Base-by-base conservation (phyloP, 1,139 yeast genomes). In the Williopsis jadinii region DNA sequence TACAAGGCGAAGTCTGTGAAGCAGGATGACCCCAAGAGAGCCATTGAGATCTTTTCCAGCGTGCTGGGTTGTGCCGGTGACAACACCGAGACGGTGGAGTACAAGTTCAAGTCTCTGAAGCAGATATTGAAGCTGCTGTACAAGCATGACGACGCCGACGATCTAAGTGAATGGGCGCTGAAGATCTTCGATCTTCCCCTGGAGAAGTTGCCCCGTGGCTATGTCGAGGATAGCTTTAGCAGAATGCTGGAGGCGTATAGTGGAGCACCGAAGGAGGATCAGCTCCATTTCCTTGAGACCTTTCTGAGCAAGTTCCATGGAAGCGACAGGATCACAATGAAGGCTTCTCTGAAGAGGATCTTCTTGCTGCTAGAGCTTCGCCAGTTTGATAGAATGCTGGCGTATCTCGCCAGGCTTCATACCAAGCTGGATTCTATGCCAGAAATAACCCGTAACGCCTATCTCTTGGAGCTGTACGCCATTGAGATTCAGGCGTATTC, bases 1-100 rank as follows among this genome's bases (percentile, higher is more conserved):
- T 81, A 80, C 56, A 66, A 68, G 39, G 87, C 85, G 10, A 82
- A 82, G 53, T 71, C 74, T 2, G 52, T 70, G 38, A 80, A 81
- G 54, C 86, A 80, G 48, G 88, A 81, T 38, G 77, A 79, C 36
- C 62, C 68, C 0, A 55, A 54, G 2, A 63, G 55, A 10, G 84
- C 86, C 0, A 53, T 74, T n/a, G 59, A 52, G 5, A 26, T 44
- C 3, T 51, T 49, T 26, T 30, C 30, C 3, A 31, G 38, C 34
- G 52, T 54, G 2, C 11, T 40, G 11, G 44, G 26, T 6, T n/a
- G 41, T 9, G 43, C 35, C 1, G 39, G 34, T 10, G 44, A 40
- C 3, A 41, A 35, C 3, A 37, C 32, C 9, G 50, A 51, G 11
- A 15, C 40, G 9, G 26, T 44, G 11, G 55, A 44, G 32, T 48